A percentile compares a stretch with the other conserved stretches of the same genome.
Evolutionary conservation across 2,329 filamentous ascomycete genomes (phyloP).

Genomic region (Penicillium polonicum): DNA sequence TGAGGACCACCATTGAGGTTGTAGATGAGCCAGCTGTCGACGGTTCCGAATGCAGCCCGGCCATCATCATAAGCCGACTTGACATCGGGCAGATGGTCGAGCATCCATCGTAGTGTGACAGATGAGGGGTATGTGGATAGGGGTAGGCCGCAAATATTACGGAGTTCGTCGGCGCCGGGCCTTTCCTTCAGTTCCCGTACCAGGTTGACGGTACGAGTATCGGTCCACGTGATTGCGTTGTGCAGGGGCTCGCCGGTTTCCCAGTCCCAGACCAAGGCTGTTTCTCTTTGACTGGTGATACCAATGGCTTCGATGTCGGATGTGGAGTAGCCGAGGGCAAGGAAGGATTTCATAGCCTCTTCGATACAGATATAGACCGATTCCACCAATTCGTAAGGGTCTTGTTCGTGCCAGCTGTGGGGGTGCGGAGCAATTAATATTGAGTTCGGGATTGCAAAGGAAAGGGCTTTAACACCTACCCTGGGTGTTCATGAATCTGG

Average conservation of each 20-base stretch:
- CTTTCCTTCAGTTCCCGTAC: constrained; percentile 73
- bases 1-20: constrained; percentile 70
- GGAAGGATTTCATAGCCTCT: constrained; percentile 69
- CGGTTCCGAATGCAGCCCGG: constrained; percentile 77
- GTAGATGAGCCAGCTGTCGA: constrained; percentile 86
- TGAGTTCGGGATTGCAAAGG: background rate
- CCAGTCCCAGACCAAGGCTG: constrained; percentile 79
- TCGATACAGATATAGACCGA: constrained; percentile 80
- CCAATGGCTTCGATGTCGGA: constrained; percentile 73
- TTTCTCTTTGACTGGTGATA: constrained; percentile 89
- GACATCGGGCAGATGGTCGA: constrained; percentile 69
- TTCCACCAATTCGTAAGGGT: constrained; percentile 71
- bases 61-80: constrained; percentile 73
- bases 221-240: constrained; percentile 88
- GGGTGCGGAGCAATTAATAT: constrained; percentile 8
- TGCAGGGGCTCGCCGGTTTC: constrained; percentile 75
- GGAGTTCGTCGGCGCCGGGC: constrained; percentile 66
- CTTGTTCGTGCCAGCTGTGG: constrained; percentile 84
- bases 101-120: constrained; percentile 79
- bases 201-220: constrained; percentile 73
- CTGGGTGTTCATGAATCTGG: constrained; percentile 79
- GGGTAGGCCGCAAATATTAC: constrained; percentile 73
- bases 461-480: constrained; percentile 55
- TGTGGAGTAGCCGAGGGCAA: constrained; percentile 64
- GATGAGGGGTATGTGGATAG: constrained; percentile 86